phyloP scores from a whole-genome alignment of 257 asterid species.

The Perilla frutescens region DNA sequence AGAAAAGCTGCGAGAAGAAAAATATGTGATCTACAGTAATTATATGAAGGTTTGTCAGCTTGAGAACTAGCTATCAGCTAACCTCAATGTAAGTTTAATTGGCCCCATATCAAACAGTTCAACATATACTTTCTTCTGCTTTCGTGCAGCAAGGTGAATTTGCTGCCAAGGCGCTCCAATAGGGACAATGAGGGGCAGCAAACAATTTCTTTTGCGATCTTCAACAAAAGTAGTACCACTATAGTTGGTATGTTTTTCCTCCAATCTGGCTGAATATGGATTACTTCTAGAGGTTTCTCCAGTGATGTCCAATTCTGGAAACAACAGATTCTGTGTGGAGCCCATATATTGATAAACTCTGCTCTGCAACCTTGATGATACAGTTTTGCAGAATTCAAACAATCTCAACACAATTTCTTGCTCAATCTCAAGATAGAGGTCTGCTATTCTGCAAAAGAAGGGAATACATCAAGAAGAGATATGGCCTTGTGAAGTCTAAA shows the following conservation, averaged over 20 bases:
- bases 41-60: conserved; percentile 30
- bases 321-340: conserved; percentile 53
- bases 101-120: conserved; percentile 89
- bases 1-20: conserved; percentile 73
- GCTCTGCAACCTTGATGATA: conserved; percentile 67
- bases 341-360: conserved; percentile 53
- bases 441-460: conserved; percentile 72
- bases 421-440: conserved; percentile 88
- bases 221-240: conserved; percentile 42
- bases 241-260: conserved; percentile 44
- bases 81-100: conserved; percentile 86
- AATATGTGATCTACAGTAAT: conserved; percentile 32
- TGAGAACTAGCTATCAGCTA: conserved; percentile 35
- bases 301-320: conserved; percentile 47
- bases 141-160: conserved; percentile 69
- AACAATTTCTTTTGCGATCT: conserved; percentile 43
- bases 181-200: conserved; percentile 70
- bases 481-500: conserved; percentile 27
- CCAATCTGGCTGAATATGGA: conserved; percentile 41
- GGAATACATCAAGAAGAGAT: conserved; percentile 33
- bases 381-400: conserved; percentile 70
- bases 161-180: conserved; percentile 99
- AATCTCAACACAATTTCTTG: conserved; percentile 80
- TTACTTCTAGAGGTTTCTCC: conserved; percentile 46
- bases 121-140: conserved; percentile 84